Conservation (phyloP, 208 protist genomes). For the Leishmania amazonensis region DNA sequence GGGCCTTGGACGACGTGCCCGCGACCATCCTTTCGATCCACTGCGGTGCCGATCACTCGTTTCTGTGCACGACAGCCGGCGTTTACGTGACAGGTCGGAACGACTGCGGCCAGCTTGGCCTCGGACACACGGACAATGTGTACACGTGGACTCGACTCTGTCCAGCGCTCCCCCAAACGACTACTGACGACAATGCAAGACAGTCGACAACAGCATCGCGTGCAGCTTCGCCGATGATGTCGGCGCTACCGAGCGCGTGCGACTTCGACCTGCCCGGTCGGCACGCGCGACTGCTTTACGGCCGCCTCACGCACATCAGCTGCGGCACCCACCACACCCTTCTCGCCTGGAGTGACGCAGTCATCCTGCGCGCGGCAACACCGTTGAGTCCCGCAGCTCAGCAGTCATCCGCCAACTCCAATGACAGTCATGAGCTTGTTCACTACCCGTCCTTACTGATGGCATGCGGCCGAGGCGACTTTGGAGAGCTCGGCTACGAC, state of each 20-base stretch:
- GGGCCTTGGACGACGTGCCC: not conserved
- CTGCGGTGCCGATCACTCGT: constrained; percentile 79
- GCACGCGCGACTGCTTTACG: constrained; percentile 26
- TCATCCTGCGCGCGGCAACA: constrained; percentile 17
- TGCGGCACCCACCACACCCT: constrained; percentile 84
- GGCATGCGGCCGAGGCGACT: constrained; percentile 81
- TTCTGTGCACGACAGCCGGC: constrained; percentile 46
- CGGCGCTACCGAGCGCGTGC: not conserved
- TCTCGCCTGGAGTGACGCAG: constrained; percentile 54
- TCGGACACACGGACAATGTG: constrained; percentile 40
- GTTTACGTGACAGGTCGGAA: constrained; percentile 82
- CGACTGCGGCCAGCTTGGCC: constrained; percentile 81
- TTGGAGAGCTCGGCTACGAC: constrained; percentile 88
- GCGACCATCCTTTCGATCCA: constrained; percentile 29
- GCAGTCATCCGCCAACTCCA: not conserved
- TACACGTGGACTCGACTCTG: constrained; percentile 36
- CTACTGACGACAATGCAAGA: not conserved
- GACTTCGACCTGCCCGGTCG: not conserved
- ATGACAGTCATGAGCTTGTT: not conserved
- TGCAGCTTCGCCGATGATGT: not conserved
- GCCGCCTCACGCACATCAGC: constrained; percentile 76
- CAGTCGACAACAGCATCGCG: no score
- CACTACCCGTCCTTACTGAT: constrained; percentile 57
- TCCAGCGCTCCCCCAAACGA: not conserved
- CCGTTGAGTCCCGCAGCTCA: not conserved